Conservation (phyloP, 2,329 filamentous ascomycete genomes). For the Fusarium odoratissimum region DNA sequence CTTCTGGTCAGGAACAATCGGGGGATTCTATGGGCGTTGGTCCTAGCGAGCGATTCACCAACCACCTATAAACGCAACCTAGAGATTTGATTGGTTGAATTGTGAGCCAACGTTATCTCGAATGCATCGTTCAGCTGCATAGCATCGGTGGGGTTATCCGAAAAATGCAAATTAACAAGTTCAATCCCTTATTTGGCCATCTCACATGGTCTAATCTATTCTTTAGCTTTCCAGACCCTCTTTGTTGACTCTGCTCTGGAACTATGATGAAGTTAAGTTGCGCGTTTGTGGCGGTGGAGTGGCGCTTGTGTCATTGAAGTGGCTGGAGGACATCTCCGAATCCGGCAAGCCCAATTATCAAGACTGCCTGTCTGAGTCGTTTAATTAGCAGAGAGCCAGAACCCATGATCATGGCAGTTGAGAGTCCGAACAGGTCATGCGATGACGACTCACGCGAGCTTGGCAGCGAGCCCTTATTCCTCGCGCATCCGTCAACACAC, state of each 20-base stretch:
- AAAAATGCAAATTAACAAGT: neutral
- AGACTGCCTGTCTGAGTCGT: neutral
- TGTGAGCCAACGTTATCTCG: neutral
- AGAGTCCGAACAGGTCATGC: conserved; percentile 6
- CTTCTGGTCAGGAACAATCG: conserved; percentile 25
- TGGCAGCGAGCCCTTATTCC: conserved; percentile 1
- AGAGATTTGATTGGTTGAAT: conserved; percentile 19
- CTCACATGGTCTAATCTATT: neutral
- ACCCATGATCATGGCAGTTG: conserved; percentile 18
- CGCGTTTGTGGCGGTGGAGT: conserved; percentile 38
- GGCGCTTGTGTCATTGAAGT: conserved; percentile 18
- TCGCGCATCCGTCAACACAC: conserved; percentile 2
- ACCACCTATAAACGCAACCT: conserved; percentile 10
- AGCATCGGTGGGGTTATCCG: neutral
- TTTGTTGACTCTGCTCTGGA: neutral
- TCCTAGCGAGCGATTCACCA: conserved; percentile 26
- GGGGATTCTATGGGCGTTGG: conserved; percentile 17
- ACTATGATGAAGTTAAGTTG: conserved; percentile 16
- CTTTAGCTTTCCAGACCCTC: neutral
- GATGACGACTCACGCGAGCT: conserved; percentile 25
- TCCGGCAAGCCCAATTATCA: conserved; percentile 16
- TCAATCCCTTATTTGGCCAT: neutral
- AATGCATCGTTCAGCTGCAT: conserved; percentile 9
- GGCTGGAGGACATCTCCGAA: conserved; percentile 29
- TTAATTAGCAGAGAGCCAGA: conserved; percentile 2